Conservation (phyloP, 768 basidiomycete species). For the Naganishia friedmannii region DNA sequence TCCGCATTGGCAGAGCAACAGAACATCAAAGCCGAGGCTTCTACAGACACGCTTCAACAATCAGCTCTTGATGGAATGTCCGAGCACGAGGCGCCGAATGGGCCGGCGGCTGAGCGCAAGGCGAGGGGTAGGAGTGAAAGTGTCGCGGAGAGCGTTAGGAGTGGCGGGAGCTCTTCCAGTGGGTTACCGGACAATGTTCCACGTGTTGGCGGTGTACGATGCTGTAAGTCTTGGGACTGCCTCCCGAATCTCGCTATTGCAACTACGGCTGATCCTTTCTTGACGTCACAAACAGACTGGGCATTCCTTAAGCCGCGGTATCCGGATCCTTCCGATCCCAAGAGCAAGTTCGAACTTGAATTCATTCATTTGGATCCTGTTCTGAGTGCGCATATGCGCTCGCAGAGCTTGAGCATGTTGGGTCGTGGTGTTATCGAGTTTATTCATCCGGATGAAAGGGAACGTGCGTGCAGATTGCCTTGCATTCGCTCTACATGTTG, state of each 20-base stretch:
- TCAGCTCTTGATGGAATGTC: neutral
- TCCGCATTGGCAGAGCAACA: neutral
- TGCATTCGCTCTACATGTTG: too few relatives aligned
- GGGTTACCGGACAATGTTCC: conserved; percentile 18
- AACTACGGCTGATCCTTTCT: too few relatives aligned
- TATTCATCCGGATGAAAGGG: conserved; percentile 50
- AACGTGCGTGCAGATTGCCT: conserved; percentile 47
- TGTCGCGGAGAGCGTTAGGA: neutral
- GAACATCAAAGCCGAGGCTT: neutral
- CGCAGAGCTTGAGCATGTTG: conserved; percentile 46
- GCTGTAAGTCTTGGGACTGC: neutral
- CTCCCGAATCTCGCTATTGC: too few relatives aligned
- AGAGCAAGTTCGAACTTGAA: conserved; percentile 39
- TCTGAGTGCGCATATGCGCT: conserved; percentile 43
- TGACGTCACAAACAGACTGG: conserved; percentile 29
- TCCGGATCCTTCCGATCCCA: conserved; percentile 20
- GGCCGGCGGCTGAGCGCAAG: neutral
- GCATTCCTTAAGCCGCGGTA: conserved; percentile 28
- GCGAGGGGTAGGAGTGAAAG: conserved; percentile 7
- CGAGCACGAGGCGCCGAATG: neutral
- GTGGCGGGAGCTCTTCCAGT: conserved; percentile 12
- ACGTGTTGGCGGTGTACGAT: conserved; percentile 26
- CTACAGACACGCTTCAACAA: neutral
- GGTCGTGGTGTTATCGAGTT: conserved; percentile 50
- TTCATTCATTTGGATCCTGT: conserved; percentile 52